phyloP scores from a whole-genome alignment of 805 yeast genomes.

The Starmerella floricola region DNA sequence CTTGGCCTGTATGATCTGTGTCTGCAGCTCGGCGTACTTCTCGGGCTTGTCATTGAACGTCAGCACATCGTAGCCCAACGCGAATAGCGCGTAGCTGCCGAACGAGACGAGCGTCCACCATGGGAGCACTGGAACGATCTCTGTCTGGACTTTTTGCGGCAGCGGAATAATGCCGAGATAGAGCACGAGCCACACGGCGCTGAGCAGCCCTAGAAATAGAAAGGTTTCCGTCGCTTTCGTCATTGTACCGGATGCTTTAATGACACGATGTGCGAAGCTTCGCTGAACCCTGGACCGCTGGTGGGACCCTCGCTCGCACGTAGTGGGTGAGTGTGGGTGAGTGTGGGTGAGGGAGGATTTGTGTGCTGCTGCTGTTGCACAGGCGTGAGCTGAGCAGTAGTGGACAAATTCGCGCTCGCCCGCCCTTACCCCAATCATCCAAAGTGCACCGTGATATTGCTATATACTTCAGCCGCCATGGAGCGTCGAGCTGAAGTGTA shows the following conservation, averaged over 20 bases:
- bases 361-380: too few species aligned
- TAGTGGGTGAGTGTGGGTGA: too few species aligned
- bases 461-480: slow-evolving; percentile 63
- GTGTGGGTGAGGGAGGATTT: too few species aligned
- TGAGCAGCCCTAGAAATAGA: slow-evolving; percentile 35
- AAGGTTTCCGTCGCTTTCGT: slow-evolving; percentile 56
- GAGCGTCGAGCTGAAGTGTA: slow-evolving; percentile 82
- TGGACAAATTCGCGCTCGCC: too few species aligned
- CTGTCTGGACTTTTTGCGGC: slow-evolving; percentile 36
- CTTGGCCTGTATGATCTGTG: slow-evolving; percentile 52
- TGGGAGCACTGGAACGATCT: slow-evolving; percentile 54
- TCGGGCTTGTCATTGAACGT: slow-evolving; percentile 62
- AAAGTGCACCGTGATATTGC: background rate
- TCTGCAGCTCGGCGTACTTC: slow-evolving; percentile 49
- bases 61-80: slow-evolving; percentile 55
- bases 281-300: too few species aligned
- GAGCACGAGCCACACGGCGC: slow-evolving; percentile 44
- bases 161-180: slow-evolving; percentile 44
- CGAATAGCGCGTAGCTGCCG: slow-evolving; percentile 56
- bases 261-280: too few species aligned
- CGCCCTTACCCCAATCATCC: too few species aligned
- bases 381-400: too few species aligned
- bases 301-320: too few species aligned
- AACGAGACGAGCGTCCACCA: slow-evolving; percentile 59
- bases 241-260: too few species aligned